A percentile compares a stretch with the other conserved stretches of the same genome.
phyloP scores from a whole-genome alignment of 345 rosid species.

The Pseudoturritis turrita region DNA sequence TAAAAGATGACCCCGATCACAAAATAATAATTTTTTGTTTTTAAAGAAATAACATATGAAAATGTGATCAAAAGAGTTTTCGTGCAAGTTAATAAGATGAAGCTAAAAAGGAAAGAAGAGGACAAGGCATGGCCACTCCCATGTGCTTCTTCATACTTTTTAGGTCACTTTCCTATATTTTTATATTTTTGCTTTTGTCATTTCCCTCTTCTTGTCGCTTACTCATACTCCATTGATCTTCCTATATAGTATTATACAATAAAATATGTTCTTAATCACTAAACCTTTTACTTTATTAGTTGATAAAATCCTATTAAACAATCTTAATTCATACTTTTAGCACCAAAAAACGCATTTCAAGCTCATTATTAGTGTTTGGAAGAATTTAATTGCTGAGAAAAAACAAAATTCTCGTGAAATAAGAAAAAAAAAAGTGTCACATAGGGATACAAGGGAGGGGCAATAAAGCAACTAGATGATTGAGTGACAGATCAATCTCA shows the following conservation, averaged over 20 bases:
- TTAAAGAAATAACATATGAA: background rate
- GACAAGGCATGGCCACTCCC: slow-evolving; percentile 32
- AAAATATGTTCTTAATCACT: background rate
- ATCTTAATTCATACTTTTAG: background rate
- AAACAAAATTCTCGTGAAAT: background rate
- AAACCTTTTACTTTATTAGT: background rate
- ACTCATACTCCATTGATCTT: slow-evolving; percentile 3
- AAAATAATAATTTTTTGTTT: no score
- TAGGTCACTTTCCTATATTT: slow-evolving; percentile 9
- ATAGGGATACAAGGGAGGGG: background rate
- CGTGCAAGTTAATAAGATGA: background rate
- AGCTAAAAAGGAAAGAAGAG: slow-evolving; percentile 1
- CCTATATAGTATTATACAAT: background rate
- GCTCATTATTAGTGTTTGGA: background rate
- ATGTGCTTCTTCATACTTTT: slow-evolving; percentile 26
- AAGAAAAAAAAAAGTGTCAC: background rate
- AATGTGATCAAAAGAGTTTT: background rate
- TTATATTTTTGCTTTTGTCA: slow-evolving; percentile 6
- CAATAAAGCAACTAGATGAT: slow-evolving; percentile 9
- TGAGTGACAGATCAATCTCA: slow-evolving; percentile 20
- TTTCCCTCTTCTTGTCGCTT: slow-evolving; percentile 23
- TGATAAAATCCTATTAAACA: background rate
- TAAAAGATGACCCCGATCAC: no score
- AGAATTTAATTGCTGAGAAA: no score
- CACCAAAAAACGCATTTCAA: background rate